A percentile compares a stretch with the other conserved stretches of the same genome.
phyloP scores from a whole-genome alignment of 345 rosid genomes.

The Sapria himalayana region DNA sequence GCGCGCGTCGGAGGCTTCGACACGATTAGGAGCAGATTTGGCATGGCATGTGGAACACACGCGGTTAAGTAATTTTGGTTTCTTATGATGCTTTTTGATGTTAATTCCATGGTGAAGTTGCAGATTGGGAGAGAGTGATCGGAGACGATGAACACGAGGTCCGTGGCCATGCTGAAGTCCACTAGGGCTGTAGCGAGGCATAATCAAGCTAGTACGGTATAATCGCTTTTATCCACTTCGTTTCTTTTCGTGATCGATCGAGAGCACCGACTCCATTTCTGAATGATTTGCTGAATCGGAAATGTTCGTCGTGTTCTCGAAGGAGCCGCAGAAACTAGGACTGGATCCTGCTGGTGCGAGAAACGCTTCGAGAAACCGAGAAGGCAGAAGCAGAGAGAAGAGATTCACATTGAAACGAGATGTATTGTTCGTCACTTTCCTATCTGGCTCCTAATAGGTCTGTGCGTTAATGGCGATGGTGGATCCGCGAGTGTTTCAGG shows the following conservation, averaged over 20 bases:
- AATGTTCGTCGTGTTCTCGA: conserved; percentile 6
- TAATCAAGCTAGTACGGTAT: conserved; percentile 19
- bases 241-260: conserved; percentile 4
- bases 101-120: not conserved
- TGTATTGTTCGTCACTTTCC: conserved; percentile 16
- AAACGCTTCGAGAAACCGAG: conserved; percentile 18
- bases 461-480: not conserved
- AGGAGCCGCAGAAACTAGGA: conserved; percentile 24
- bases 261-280: not conserved
- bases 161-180: conserved; percentile 12
- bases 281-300: not conserved
- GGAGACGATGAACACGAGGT: conserved; percentile 18
- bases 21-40: too few species aligned
- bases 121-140: conserved; percentile 5
- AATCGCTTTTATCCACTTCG: conserved; percentile 10
- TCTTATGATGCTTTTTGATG: not conserved
- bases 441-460: not conserved
- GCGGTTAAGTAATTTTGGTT: too few species aligned
- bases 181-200: conserved; percentile 15
- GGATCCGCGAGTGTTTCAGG: conserved; percentile 21
- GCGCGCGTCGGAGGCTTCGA: too few species aligned
- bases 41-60: too few species aligned
- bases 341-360: conserved; percentile 12
- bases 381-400: conserved; percentile 23
- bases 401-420: conserved; percentile 52